Evolutionary conservation across 176 grass and related monocot species (phyloP).

Genomic region (barley (Hordeum vulgare)): DNA sequence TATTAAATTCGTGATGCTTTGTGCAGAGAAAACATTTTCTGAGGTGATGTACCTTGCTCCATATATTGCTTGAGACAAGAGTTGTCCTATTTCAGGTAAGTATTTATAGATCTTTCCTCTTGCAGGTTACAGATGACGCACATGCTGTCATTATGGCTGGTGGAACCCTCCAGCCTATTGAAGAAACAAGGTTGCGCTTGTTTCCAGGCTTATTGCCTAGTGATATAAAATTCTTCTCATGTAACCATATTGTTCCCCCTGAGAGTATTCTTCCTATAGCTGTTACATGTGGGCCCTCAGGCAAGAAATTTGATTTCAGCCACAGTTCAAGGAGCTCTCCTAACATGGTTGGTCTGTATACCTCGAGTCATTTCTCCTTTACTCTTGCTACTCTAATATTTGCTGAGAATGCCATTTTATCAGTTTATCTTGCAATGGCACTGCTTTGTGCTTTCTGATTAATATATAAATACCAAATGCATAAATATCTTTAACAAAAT

Average conservation of each 20-base stretch:
- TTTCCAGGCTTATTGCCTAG: slow-evolving; percentile 43
- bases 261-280: slow-evolving; percentile 86
- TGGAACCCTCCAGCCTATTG: slow-evolving; percentile 93
- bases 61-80: background rate
- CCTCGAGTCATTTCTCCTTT: background rate
- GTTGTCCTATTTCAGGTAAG: background rate
- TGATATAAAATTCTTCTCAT: slow-evolving; percentile 76
- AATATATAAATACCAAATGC: background rate
- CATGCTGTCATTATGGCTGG: slow-evolving; percentile 75
- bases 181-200: slow-evolving; percentile 86
- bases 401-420: background rate
- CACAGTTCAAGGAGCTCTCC: slow-evolving; percentile 73
- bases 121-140: slow-evolving; percentile 57
- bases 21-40: slow-evolving; percentile 71
- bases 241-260: slow-evolving; percentile 90
- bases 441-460: background rate
- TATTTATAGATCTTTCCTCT: background rate
- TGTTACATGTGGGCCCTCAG: slow-evolving; percentile 82
- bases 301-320: slow-evolving; percentile 95
- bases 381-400: background rate
- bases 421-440: background rate
- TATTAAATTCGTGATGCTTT: slow-evolving; percentile 97
- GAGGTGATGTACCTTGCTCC: slow-evolving; percentile 43
- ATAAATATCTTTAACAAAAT: background rate
- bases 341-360: slow-evolving; percentile 74